Base-by-base conservation (phyloP, 2,329 filamentous ascomycete genomes). In the Gyromitra esculenta region DNA sequence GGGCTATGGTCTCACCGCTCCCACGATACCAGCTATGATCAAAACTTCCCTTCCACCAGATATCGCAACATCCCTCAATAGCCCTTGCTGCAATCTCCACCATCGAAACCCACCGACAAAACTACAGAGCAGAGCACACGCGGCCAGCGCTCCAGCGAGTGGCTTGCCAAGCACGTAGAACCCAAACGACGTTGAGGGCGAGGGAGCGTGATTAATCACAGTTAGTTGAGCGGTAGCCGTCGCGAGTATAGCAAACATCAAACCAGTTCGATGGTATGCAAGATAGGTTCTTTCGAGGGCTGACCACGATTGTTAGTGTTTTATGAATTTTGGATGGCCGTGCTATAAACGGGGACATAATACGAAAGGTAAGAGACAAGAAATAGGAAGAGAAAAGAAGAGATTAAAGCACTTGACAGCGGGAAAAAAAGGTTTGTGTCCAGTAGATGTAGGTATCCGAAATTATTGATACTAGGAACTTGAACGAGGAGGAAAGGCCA, bases 271-370 rank as follows among this genome's bases (percentile, higher is more conserved):
- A 39, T 93, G 86, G 82, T 93, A 93, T 39, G 87, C 90, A 18
- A 94, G 87, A 81, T 91, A 94, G 18, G 91, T 94, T 73, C 91
- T 86, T 83, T 94, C 91, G 70, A 93, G 87, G 48, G 91, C 91
- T 93, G 18, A 5, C 52, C 5, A 21, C n/a, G n/a, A 31, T 11
- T 21, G 45, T 77, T 64, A 77, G 63, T 41, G 25, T 57, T 13
- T 37, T 48, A 11, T 59, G 35, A 18, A 54, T 60, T 9, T n/a
- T 9, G 45, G 2, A 18, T 35, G 56, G 18, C 3, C 4, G 48
- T 39, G n/a, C 7, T 25, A 37, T 35, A 43, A 52, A 37, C 50
- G 43, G 50, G 15, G 60, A 43, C 1, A 41, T 13, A 45, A 52
- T 37, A 6, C 41, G 15, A n/a, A 41, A 31, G 25, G 35, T 1